Percentiles rank a stretch among this genome's conserved stretches.
Conservation (phyloP, 177 flowering plant genomes). For the Tripterygium wilfordii region DNA sequence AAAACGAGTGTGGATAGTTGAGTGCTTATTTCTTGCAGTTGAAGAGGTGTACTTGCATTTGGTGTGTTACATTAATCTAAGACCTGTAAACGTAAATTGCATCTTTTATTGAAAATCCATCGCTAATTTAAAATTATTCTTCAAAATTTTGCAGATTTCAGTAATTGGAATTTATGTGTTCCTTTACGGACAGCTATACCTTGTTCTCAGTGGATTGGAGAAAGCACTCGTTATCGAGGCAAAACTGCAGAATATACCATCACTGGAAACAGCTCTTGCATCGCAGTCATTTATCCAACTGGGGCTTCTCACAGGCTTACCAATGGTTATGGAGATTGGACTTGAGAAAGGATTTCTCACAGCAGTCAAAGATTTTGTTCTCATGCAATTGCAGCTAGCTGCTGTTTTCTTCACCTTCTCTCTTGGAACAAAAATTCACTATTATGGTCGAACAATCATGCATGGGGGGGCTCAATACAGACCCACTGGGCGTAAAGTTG, state of each 20-base stretch:
- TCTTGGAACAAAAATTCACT: slow-evolving; percentile 81
- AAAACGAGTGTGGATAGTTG: too few species aligned
- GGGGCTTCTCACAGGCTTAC: slow-evolving; percentile 88
- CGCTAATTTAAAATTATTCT: slow-evolving; percentile 1
- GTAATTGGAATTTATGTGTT: slow-evolving; percentile 77
- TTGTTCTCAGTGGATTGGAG: slow-evolving; percentile 88
- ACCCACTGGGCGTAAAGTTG: slow-evolving; percentile 90
- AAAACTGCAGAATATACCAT: slow-evolving; percentile 50
- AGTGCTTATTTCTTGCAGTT: too few species aligned
- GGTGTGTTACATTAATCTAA: too few species aligned
- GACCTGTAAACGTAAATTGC: too few species aligned
- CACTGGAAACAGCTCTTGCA: slow-evolving; percentile 86
- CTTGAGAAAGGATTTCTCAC: slow-evolving; percentile 82
- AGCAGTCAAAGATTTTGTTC: slow-evolving; percentile 76
- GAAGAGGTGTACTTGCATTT: too few species aligned
- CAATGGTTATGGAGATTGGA: slow-evolving; percentile 94
- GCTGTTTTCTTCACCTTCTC: slow-evolving; percentile 95
- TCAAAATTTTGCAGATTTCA: slow-evolving; percentile 51
- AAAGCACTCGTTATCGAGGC: slow-evolving; percentile 62
- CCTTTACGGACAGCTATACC: slow-evolving; percentile 90
- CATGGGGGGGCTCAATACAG: slow-evolving; percentile 96
- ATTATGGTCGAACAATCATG: slow-evolving; percentile 85
- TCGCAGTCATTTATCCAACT: slow-evolving; percentile 94
- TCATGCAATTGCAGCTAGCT: slow-evolving; percentile 93
- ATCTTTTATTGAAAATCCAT: neutral